Conservation (phyloP, 192 early-diverging fungal species). For the Coemansia sp. region DNA sequence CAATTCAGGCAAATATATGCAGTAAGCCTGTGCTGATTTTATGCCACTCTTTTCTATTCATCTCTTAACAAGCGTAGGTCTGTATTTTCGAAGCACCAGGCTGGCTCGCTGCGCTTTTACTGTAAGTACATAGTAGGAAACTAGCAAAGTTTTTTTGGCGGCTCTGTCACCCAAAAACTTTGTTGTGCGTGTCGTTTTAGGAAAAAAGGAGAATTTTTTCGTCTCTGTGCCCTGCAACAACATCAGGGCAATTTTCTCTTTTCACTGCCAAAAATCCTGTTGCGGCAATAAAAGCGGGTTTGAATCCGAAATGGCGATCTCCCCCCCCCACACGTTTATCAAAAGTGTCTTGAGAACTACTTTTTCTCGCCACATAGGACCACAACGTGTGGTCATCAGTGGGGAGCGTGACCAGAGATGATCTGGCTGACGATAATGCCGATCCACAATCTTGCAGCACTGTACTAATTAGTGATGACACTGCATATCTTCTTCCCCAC, state of each 20-base stretch:
- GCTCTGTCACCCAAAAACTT: not conserved
- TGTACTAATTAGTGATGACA: not conserved
- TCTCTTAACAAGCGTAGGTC: slow-evolving; percentile 18
- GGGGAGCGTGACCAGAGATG: no score
- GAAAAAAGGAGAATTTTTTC: slow-evolving; percentile 17
- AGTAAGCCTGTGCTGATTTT: not conserved
- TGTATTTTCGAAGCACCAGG: slow-evolving; percentile 21
- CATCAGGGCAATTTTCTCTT: not conserved
- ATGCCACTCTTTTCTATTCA: not conserved
- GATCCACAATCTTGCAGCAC: no score
- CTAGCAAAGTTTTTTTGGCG: not conserved
- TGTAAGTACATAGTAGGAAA: slow-evolving; percentile 25
- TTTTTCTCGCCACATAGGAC: no score
- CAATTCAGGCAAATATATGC: not conserved
- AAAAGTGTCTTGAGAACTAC: no score
- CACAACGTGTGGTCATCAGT: no score
- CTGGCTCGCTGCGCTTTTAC: slow-evolving; percentile 35
- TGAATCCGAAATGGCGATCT: slow-evolving; percentile 20
- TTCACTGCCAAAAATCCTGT: not conserved
- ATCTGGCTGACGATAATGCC: no score
- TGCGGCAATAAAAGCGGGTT: not conserved
- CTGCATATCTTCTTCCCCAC: no score
- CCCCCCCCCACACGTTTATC: not conserved
- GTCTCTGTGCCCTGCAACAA: no score
- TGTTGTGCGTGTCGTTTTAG: not conserved